Percentiles rank a stretch among this genome's conserved stretches.
Conservation (phyloP, 805 yeast genomes). For the Wickerhamiella brachini region DNA sequence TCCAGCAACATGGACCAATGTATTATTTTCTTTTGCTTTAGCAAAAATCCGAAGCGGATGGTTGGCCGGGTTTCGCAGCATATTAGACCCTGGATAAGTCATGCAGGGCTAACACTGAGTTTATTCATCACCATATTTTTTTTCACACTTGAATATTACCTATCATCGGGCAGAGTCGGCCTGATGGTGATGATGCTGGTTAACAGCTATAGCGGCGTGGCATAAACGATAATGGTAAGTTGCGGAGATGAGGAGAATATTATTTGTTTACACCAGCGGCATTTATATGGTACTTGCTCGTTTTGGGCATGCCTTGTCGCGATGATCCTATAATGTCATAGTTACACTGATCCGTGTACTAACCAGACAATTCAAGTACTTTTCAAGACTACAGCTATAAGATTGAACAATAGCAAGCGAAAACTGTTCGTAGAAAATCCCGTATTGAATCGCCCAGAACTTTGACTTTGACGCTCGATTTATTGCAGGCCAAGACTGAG, state of each 20-base stretch:
- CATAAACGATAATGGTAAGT: conserved; percentile 5
- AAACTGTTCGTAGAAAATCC: no score
- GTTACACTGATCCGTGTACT: conserved; percentile 11
- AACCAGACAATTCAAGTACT: conserved; percentile 2
- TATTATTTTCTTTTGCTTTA: conserved; percentile 31
- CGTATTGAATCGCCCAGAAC: no score
- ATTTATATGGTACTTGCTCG: conserved; percentile 1
- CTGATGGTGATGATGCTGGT: neutral
- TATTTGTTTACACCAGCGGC: conserved; percentile 8
- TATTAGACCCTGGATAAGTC: neutral
- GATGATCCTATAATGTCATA: conserved; percentile 12
- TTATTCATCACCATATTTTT: neutral
- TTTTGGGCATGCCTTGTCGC: conserved; percentile 9
- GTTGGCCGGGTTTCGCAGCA: conserved; percentile 29
- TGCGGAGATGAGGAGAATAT: conserved; percentile 11
- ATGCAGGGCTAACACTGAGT: neutral
- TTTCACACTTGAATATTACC: neutral
- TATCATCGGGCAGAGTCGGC: neutral
- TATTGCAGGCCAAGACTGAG: neutral
- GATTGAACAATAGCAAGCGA: neutral
- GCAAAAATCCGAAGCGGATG: conserved; percentile 41
- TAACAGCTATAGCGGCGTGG: no score
- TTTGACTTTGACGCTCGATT: neutral
- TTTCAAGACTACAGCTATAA: neutral
- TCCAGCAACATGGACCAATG: conserved; percentile 61